Base-by-base conservation (phyloP, 768 basidiomycete genomes). In the Omphalotus guepiniiformis region DNA sequence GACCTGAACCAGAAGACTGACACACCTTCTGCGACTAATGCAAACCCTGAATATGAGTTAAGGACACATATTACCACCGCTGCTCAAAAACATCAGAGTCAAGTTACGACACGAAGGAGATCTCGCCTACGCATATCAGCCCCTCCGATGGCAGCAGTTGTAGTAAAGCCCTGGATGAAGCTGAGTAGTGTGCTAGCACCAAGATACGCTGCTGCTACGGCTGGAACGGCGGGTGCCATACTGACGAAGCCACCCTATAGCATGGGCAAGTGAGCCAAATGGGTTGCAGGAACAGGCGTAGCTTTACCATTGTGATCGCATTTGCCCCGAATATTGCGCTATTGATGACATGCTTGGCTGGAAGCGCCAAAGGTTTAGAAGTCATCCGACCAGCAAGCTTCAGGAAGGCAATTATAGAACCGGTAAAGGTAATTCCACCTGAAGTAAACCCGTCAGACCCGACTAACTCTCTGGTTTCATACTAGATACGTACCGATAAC, bases 41-140 rank as follows among this genome's bases (percentile, higher is more conserved):
- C 91, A 55, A 93, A 91, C 18, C 91, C 91, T 51, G 87, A 89
- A 65, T 93, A 93, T 11, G 91, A 89, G 60, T 93, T 93, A 50
- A 93, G 62, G 15, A 93, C 91, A 4, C 90, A 93, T 39, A 93
- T 93, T 4, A 93, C 86, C 26, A 93, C 90, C 42, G 91, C 88
- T 91, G 55, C 16, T 50, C 29, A 42, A 28, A 3, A 39, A 36
- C 3, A 36, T 19, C 40, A 56, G 23, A 55, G 55, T 47, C 26
- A 30, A 29, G 32, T 39, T 49, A n/a, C 42, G 34, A 16, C n/a
- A 39, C 12, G 26, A 35, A 36, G 37, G 18, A 38, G 50, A 29
- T 29, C 15, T 5, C 18, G 74, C 87, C 47, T 57, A 91, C 89
- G 91, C 91, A 93, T 93, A 59, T 93, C 91, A 22, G 91, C 91